These are phyloP conservation scores for Actinidia chinensis DNA, from an alignment of 179 eudicot species.

Conservation along the genomic window DNA sequence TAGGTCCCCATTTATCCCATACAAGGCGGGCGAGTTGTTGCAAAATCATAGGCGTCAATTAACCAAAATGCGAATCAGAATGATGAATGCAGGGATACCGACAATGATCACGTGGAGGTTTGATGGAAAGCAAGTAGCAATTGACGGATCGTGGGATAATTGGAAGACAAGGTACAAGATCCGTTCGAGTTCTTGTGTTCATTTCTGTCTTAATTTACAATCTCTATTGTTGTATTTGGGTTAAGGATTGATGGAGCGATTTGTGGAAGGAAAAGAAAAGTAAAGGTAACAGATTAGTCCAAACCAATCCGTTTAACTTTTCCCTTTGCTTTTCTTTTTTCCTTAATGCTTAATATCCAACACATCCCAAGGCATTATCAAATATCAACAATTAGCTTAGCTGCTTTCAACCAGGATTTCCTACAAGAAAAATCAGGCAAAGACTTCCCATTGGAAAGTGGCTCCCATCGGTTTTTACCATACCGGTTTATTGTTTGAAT, in stretches of 20 bases:
- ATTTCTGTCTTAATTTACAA: neutral
- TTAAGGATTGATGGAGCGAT: too few relatives aligned
- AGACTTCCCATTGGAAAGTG: slow-evolving; percentile 77
- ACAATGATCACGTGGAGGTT: slow-evolving; percentile 71
- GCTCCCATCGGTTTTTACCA: slow-evolving; percentile 90
- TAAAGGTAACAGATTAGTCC: too few relatives aligned
- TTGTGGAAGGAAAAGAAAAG: too few relatives aligned
- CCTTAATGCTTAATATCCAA: too few relatives aligned
- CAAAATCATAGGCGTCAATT: neutral
- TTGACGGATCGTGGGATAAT: slow-evolving; percentile 94
- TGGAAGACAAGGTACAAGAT: slow-evolving; percentile 71
- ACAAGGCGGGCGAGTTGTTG: slow-evolving; percentile 16
- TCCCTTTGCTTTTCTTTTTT: too few relatives aligned
- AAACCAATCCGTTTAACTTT: too few relatives aligned
- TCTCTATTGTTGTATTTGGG: too few relatives aligned
- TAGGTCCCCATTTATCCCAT: slow-evolving; percentile 9
- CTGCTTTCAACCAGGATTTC: slow-evolving; percentile 47
- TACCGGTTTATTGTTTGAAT: slow-evolving; percentile 74
- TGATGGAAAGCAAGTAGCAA: slow-evolving; percentile 70
- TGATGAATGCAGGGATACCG: slow-evolving; percentile 9
- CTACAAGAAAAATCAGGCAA: slow-evolving; percentile 81
- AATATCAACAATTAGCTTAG: neutral
- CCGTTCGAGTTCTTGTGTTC: neutral
- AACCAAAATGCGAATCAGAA: neutral
- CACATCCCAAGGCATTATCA: neutral